Percentiles rank a stretch among this genome's conserved stretches.
phyloP scores from a whole-genome alignment of 73 alveolate species.

The Strombidium stylifer region DNA sequence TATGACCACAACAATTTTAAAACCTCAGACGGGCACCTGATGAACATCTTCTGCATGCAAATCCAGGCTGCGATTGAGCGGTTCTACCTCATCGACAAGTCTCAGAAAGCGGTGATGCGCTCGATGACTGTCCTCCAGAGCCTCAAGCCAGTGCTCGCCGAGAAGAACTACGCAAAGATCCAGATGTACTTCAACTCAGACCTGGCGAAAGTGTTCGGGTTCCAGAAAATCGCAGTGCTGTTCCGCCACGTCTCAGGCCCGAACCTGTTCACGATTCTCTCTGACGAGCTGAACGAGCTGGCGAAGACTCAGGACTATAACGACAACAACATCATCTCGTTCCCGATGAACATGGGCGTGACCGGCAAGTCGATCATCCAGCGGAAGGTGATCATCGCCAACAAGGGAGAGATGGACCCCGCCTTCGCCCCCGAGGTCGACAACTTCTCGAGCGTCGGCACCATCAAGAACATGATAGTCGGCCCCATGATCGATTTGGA shows the following conservation, averaged over 20 bases:
- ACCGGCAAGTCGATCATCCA: conserved; percentile 24
- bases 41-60: neutral
- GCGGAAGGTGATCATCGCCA: conserved; percentile 7
- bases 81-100: neutral
- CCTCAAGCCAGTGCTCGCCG: conserved; percentile 31
- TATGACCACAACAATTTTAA: neutral
- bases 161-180: conserved; percentile 35
- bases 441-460: conserved; percentile 15
- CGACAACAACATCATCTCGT: conserved; percentile 31
- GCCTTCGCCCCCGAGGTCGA: conserved; percentile 51
- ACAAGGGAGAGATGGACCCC: conserved; percentile 23
- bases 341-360: conserved; percentile 47
- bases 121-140: conserved; percentile 12
- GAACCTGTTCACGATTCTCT: conserved; percentile 17
- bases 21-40: conserved; percentile 10
- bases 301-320: conserved; percentile 4
- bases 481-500: conserved; percentile 36
- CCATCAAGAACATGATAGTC: conserved; percentile 18
- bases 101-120: conserved; percentile 15
- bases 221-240: conserved; percentile 20
- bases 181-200: no score
- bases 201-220: conserved; percentile 4
- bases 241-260: conserved; percentile 19
- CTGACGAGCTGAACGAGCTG: conserved; percentile 14
- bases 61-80: conserved; percentile 1